Evolutionary conservation across 1,139 yeast species (phyloP), one percentile per base, ranked within the genome.

Genomic region (Yamadazyma mexicana): DNA sequence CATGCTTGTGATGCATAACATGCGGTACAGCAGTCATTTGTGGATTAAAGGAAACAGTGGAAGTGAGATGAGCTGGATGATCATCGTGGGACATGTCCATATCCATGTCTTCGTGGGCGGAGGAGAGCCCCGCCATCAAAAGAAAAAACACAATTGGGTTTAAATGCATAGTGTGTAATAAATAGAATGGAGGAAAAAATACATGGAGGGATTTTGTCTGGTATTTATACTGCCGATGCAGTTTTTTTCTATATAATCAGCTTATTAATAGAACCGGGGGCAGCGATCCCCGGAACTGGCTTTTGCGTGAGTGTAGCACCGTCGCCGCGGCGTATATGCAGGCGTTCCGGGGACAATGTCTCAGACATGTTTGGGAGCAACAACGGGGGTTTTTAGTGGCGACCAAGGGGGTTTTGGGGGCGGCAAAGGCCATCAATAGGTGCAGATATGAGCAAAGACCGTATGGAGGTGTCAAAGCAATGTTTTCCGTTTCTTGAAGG

Each of bases 1-100:
- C 96, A 54, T 88, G 96, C 42, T 65, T 55, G 52, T 78, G 81
- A 33, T 63, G 66, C 46, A 56, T 58, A 29, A 72, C 79, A 58
- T 84, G 89, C 17, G 83, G 70, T 1, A 61, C 56, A 0, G 81
- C 78, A 9, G 40, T 37, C 3, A 5, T 14, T 4, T 12, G 3
- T 9, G 38, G 7, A 16, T 11, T n/a, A 6, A 15, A 16, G 4
- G 22, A 24, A 5, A 11, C 31, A 5, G 18, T 11, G n/a, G 29
- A 5, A 2, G 14, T 18, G 5, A 15, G 25, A 11, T 15, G 33
- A 31, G 18, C 20, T 14, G 9, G 9, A 6, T 11, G 9, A 3
- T 30, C 26, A 5, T n/a, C 26, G 17, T 11, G 24, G 24, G 36
- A 17, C 31, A 7, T 17, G 12, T 24, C 33, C 33, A 16, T 27